Base-by-base conservation (phyloP, 139 green algal genomes). In the Limnomonas spitsbergensis region DNA sequence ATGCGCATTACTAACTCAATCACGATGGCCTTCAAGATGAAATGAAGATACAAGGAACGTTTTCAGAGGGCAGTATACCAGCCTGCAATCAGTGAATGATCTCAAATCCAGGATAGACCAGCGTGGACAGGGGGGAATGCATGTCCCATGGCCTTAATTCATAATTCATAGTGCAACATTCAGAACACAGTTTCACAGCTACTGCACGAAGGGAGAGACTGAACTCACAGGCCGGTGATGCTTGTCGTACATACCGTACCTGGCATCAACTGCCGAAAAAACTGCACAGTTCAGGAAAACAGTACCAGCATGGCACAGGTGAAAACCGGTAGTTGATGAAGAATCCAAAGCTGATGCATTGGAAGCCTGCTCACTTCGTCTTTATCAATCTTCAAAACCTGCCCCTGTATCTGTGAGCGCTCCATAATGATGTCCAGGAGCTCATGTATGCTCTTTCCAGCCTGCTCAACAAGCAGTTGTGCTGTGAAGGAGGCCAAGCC, bases 1-100 rank as follows among this genome's bases (percentile, higher is more conserved):
- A 83, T 76, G n/a, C 73, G 61, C 0, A 80, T 36, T 0, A 83
- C 79, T 29, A 24, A 35, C 3, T 76, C 40, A 24, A 83, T 83
- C 0, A 80, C 27, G 9, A 24, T 36, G 6, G 61, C 61, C 61
- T 72, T 20, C 24, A 20, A 61, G 47, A 20, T 14, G 47, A 61
- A n/a, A n/a, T 61, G 14, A 61, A 29, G 47, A 29, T 14, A 20
- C 20, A 61, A 61, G 47, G 20, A 20, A 61, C 14, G 14, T 29
- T 61, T 29, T 61, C 47, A 61, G 47, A 61, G 47, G 47, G 47
- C n/a, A n/a, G 47, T 61, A 20, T 20, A 61, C 20, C 47, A 61
- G 14, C 20, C 47, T 61, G 47, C 14, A 20, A 61, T n/a, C n/a
- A n/a, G n/a, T n/a, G n/a, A n/a, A n/a, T n/a, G n/a, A n/a, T n/a